Evolutionary conservation across 805 yeast genomes (phyloP).

Genomic region (Lachancea lanzarotensis): DNA sequence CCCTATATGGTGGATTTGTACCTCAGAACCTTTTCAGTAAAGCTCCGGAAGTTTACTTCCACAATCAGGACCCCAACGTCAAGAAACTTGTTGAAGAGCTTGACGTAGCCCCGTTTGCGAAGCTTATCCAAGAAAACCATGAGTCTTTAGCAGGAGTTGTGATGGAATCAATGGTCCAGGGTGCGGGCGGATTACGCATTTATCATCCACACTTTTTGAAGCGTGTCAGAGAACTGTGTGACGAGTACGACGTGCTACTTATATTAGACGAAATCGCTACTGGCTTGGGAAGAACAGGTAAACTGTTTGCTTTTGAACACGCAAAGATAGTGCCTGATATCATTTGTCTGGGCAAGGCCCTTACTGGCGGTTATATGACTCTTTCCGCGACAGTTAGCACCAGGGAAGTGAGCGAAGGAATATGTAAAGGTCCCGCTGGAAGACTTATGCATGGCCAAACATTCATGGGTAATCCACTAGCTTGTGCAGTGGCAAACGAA

Average conservation of each 20-base stretch:
- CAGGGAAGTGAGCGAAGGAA: constrained; percentile 13
- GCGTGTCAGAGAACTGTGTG: constrained; percentile 30
- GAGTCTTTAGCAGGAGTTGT: constrained; percentile 33
- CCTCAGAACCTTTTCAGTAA: constrained; percentile 24
- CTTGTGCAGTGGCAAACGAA: constrained; percentile 21
- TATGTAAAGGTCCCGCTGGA: constrained; percentile 19
- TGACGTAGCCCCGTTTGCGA: constrained; percentile 6
- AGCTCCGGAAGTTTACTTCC: constrained; percentile 18
- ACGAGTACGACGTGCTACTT: constrained; percentile 28
- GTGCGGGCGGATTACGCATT: constrained; percentile 35
- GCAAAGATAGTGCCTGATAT: constrained; percentile 23
- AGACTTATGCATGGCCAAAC: constrained; percentile 29
- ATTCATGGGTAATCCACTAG: constrained; percentile 26
- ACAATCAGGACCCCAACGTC: constrained; percentile 13
- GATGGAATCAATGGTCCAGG: constrained; percentile 35
- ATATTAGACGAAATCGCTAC: constrained; percentile 35
- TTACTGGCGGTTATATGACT: constrained; percentile 27
- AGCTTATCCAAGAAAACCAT: constrained; percentile 25
- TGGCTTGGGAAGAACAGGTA: constrained; percentile 35
- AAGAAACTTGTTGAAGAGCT: constrained; percentile 26
- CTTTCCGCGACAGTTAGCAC: constrained; percentile 20
- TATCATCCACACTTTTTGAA: constrained; percentile 32
- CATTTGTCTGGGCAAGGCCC: constrained; percentile 22
- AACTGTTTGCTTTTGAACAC: constrained; percentile 30
- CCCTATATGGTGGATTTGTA: constrained; percentile 28